Evolutionary conservation across 1,284 basidiomycete species (phyloP), one percentile per base, ranked within the genome.

Genomic region (Rugosomyces carneus): DNA sequence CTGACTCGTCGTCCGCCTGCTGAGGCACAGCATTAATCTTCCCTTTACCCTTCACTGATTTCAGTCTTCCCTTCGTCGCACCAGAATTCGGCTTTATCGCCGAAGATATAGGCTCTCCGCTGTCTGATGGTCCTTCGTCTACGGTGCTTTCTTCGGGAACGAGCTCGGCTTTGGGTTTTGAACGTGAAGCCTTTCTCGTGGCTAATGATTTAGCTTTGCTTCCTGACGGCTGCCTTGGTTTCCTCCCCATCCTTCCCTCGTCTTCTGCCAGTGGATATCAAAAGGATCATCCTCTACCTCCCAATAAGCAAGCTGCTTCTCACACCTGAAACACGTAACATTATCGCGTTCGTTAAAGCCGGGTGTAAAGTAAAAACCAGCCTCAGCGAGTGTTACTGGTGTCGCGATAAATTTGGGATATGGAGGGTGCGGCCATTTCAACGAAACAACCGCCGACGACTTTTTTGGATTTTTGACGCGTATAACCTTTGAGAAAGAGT

Each of bases 281-380:
- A 84, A 86, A 1, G 90, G 90, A 65, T 93, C 85, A 57, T 93
- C 91, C 1, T 78, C 70, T 35, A 72, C 70, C 42, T 84, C 83
- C 90, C 90, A 93, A 11, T 83, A 86, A 40, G 78, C 77, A 8
- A 93, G 71, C 51, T 82, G 72, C 57, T 90, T 86, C 38, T 71
- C 73, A 64, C 90, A 93, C 42, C 81, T 62, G 59, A 81, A 91
- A 61, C 91, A 93, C 4, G 73, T 72, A 19, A 85, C 85, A 52
- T 76, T 81, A 63, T 89, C 87, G 21, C 67, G 69, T 49, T 81
- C 76, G 9, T 78, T 72, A 50, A 66, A 65, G 54, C 75, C 76
- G 0, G 87, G 86, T 45, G 71, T 71, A 63, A 74, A 89, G 69
- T 78, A 91, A 68, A 93, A 93, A 10, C 90, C 90, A 2, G 90